Evolutionary conservation across 192 early-diverging fungal genomes (phyloP), one percentile per base, ranked within the genome.

Genomic region (Thoreauomyces humboldtii): DNA sequence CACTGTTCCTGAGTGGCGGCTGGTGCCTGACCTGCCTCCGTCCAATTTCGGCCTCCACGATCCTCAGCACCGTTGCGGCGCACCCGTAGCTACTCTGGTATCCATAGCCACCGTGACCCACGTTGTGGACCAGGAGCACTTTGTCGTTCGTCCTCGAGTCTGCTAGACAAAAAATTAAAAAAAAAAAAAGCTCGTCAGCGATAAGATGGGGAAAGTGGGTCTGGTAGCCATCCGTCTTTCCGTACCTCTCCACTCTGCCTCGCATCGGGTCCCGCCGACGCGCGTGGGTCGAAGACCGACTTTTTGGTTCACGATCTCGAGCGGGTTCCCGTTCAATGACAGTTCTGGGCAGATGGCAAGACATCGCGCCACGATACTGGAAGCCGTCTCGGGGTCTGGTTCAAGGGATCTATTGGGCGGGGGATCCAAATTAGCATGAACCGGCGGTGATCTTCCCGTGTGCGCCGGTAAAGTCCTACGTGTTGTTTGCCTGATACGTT

Each of bases 91-190:
- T 62, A 17, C 41, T 44, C 34, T 71, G 67, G 56, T 58, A 75
- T n/a, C 73, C 67, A 37, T 62, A 77, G 6, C 70, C 76, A 22
- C 78, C 80, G 54, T 82, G 80, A 12, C 80, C 80, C 50, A 78
- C 81, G 57, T 73, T 75, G 51, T 81, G 70, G 24, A 75, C 62
- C n/a, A 82, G 50, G 35, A 77, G 57, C 17, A 70, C 60, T 22
- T 72, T 55, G 11, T n/a, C n/a, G n/a, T n/a, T n/a, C n/a, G n/a
- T n/a, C n/a, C n/a, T n/a, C n/a, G n/a, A n/a, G n/a, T n/a, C n/a
- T n/a, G n/a, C n/a, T n/a, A n/a, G n/a, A n/a, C n/a, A n/a, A n/a
- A n/a, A n/a, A n/a, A n/a, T n/a, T n/a, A n/a, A n/a, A n/a, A n/a
- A n/a, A n/a, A n/a, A n/a, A n/a, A n/a, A n/a, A n/a, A n/a, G n/a